Conservation (phyloP, 2,329 filamentous ascomycete species). For the Trichophyton verrucosum region DNA sequence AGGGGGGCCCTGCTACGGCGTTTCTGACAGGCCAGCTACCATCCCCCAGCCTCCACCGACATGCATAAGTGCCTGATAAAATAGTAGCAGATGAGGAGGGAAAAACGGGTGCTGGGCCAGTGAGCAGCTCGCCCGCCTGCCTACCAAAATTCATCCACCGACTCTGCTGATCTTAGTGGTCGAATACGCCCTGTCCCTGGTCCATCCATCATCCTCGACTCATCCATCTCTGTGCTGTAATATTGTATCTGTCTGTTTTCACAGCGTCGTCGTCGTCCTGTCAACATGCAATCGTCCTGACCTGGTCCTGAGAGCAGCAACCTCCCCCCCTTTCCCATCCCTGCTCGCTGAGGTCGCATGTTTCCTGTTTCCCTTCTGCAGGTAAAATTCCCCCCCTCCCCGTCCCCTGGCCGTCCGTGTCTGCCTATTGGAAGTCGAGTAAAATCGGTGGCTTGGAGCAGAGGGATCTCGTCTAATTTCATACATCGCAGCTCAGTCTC, state of each 20-base stretch:
- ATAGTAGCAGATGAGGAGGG: neutral
- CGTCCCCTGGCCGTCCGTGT: neutral
- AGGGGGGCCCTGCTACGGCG: neutral
- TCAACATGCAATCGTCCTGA: too few relatives aligned
- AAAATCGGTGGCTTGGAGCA: neutral
- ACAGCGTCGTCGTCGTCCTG: too few relatives aligned
- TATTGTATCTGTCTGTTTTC: neutral
- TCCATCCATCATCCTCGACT: neutral
- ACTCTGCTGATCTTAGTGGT: neutral
- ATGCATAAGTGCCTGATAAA: conserved; percentile 3
- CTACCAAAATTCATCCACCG: neutral
- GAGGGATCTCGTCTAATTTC: neutral
- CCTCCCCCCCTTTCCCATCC: too few relatives aligned
- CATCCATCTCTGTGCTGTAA: neutral
- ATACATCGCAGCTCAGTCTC: neutral
- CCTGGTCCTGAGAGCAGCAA: too few relatives aligned
- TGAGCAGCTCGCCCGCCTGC: neutral
- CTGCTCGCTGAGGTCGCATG: neutral
- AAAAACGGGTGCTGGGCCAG: neutral
- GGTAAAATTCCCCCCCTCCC: neutral
- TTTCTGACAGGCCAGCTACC: neutral
- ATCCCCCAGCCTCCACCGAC: neutral
- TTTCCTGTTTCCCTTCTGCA: neutral
- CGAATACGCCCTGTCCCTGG: neutral
- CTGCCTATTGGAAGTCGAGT: neutral